A percentile compares a stretch with the other conserved stretches of the same genome.
Evolutionary conservation across 768 basidiomycete species (phyloP).

Genomic region (Auricularia cornea): DNA sequence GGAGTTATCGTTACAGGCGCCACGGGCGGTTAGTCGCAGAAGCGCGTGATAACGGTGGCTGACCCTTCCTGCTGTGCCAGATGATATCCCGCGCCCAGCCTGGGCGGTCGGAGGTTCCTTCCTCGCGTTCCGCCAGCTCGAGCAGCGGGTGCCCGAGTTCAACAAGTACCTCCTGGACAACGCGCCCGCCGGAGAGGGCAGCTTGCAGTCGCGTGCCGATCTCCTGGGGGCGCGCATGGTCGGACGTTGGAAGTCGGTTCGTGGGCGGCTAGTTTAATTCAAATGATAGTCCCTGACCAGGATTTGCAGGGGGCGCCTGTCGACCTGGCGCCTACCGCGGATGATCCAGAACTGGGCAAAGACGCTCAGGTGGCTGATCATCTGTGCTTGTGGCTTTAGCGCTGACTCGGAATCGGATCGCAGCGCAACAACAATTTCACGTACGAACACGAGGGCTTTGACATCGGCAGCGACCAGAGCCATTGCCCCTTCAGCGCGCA

Average conservation of each 20-base stretch:
- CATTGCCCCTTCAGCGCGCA: slow-evolving; percentile 24
- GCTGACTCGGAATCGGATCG: no score
- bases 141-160: slow-evolving; percentile 29
- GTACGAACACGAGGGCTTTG: slow-evolving; percentile 19
- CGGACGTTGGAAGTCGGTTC: slow-evolving; percentile 23
- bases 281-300: slow-evolving; percentile 14
- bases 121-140: slow-evolving; percentile 24
- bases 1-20: slow-evolving; percentile 21
- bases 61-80: not conserved
- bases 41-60: slow-evolving; percentile 15
- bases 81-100: slow-evolving; percentile 15
- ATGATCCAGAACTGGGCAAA: slow-evolving; percentile 17
- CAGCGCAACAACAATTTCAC: slow-evolving; percentile 26
- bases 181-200: slow-evolving; percentile 13
- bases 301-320: slow-evolving; percentile 19
- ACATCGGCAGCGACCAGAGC: slow-evolving; percentile 13
- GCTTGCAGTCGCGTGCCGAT: slow-evolving; percentile 22
- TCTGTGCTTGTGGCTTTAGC: no score
- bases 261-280: slow-evolving; percentile 20
- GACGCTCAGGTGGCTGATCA: slow-evolving; percentile 18
- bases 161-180: slow-evolving; percentile 18
- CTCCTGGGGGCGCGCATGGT: slow-evolving; percentile 27
- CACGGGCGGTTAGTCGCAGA: slow-evolving; percentile 29
- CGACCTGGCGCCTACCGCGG: slow-evolving; percentile 18
- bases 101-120: slow-evolving; percentile 25